A percentile compares a stretch with the other conserved stretches of the same genome.
Conservation (phyloP, 768 basidiomycete genomes). For the Russula sp. region DNA sequence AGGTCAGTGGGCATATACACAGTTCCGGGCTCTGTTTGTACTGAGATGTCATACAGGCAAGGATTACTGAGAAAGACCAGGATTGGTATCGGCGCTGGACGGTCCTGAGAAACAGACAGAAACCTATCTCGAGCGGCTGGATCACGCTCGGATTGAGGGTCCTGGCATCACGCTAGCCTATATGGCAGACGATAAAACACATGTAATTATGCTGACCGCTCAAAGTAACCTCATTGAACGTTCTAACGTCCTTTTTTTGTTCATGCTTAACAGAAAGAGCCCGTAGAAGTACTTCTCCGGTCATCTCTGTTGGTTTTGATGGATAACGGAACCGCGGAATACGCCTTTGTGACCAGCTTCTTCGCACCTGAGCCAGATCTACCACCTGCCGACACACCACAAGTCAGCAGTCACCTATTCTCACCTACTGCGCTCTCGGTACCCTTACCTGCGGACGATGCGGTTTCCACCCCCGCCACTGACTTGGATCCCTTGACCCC, state of each 20-base stretch:
- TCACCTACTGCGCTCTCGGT: slow-evolving; percentile 42
- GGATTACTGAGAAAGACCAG: slow-evolving; percentile 65
- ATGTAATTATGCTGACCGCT: slow-evolving; percentile 54
- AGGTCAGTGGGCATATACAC: slow-evolving; percentile 44
- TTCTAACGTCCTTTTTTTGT: slow-evolving; percentile 4
- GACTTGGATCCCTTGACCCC: slow-evolving; percentile 46
- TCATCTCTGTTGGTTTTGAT: slow-evolving; percentile 86
- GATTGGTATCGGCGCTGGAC: slow-evolving; percentile 50
- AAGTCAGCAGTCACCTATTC: slow-evolving; percentile 30
- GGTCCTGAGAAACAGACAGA: slow-evolving; percentile 41
- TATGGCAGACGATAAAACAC: slow-evolving; percentile 82
- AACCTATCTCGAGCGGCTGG: slow-evolving; percentile 56
- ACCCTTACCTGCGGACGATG: slow-evolving; percentile 34
- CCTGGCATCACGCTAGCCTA: slow-evolving; percentile 79
- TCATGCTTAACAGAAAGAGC: slow-evolving; percentile 58
- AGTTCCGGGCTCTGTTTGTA: background rate
- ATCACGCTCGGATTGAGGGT: slow-evolving; percentile 72
- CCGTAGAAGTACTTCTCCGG: slow-evolving; percentile 78
- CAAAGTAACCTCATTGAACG: background rate
- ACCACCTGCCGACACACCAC: slow-evolving; percentile 21
- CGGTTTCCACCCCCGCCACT: slow-evolving; percentile 40
- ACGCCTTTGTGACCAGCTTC: slow-evolving; percentile 81
- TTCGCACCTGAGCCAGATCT: slow-evolving; percentile 47
- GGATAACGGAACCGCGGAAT: slow-evolving; percentile 94
- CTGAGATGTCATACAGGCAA: slow-evolving; percentile 44